Conservation (phyloP, 75 land plant genomes). For the Picea glauca region DNA sequence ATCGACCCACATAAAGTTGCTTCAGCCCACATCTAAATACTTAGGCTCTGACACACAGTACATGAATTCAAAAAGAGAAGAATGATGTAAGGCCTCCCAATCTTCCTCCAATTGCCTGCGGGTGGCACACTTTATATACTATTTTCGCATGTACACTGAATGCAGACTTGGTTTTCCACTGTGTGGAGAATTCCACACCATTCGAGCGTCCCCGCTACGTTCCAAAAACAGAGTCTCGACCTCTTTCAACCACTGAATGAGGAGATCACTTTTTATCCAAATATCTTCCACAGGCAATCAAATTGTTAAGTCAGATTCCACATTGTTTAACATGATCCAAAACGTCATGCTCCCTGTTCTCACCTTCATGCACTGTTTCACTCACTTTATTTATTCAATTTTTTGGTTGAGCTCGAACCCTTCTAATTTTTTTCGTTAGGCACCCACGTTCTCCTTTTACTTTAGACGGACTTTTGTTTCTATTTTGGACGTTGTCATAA, state of each 20-base stretch:
- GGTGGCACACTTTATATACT: background rate
- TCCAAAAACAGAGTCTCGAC: background rate
- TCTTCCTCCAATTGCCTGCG: background rate
- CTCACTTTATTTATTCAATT: too few relatives aligned
- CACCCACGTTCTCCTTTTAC: too few relatives aligned
- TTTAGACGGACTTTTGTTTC: too few relatives aligned
- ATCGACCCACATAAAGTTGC: background rate
- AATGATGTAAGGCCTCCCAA: background rate
- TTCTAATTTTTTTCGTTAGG: too few relatives aligned
- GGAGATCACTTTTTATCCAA: background rate
- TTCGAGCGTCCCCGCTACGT: slow-evolving; percentile 1
- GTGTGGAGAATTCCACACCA: background rate
- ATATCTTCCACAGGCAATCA: too few relatives aligned
- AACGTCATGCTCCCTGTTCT: too few relatives aligned
- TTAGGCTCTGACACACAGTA: too few relatives aligned
- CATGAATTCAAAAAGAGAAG: background rate
- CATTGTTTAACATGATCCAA: too few relatives aligned
- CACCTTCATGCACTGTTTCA: too few relatives aligned
- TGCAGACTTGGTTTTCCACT: background rate
- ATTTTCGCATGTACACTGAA: background rate
- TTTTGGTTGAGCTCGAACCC: too few relatives aligned
- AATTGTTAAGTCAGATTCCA: too few relatives aligned
- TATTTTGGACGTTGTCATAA: too few relatives aligned
- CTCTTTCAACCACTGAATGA: background rate
- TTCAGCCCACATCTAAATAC: background rate